These are phyloP conservation scores for Colletotrichum ledebouriae DNA, from an alignment of 2,329 filamentous ascomycete genomes.

Conservation along the genomic window DNA sequence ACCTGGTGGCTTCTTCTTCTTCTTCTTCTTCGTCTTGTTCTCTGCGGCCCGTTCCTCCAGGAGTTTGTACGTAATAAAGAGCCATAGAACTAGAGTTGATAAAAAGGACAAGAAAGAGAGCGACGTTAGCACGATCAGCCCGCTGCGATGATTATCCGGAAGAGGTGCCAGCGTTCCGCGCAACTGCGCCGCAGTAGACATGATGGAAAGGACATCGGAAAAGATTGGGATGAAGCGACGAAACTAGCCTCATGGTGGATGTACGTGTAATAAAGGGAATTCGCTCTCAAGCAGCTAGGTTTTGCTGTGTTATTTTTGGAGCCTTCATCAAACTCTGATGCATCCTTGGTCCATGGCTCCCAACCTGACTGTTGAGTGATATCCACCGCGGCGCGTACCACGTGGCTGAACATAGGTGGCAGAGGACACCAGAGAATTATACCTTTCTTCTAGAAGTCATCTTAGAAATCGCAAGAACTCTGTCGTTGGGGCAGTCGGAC, in stretches of 20 bases:
- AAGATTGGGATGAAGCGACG: too few relatives aligned
- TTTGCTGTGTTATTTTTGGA: neutral
- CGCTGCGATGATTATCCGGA: slow-evolving; percentile 28
- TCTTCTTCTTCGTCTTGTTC: neutral
- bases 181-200: slow-evolving; percentile 29
- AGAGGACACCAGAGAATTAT: too few relatives aligned
- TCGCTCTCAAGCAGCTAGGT: too few relatives aligned
- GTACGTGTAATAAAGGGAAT: too few relatives aligned
- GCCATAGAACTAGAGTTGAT: slow-evolving; percentile 18
- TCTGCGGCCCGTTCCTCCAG: neutral
- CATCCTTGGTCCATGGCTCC: slow-evolving; percentile 7
- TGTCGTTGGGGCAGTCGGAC: neutral
- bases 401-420: too few relatives aligned
- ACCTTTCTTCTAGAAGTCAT: neutral
- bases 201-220: neutral
- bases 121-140: slow-evolving; percentile 17
- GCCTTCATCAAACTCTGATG: neutral
- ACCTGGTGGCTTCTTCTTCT: neutral
- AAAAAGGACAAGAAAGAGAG: slow-evolving; percentile 30
- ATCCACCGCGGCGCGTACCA: too few relatives aligned
- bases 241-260: too few relatives aligned
- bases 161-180: slow-evolving; percentile 28
- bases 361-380: neutral
- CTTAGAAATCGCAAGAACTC: slow-evolving; percentile 13
- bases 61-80: slow-evolving; percentile 35